Base-by-base conservation (phyloP, 352 stramenopile species). In the Phytopythium delawarense region DNA sequence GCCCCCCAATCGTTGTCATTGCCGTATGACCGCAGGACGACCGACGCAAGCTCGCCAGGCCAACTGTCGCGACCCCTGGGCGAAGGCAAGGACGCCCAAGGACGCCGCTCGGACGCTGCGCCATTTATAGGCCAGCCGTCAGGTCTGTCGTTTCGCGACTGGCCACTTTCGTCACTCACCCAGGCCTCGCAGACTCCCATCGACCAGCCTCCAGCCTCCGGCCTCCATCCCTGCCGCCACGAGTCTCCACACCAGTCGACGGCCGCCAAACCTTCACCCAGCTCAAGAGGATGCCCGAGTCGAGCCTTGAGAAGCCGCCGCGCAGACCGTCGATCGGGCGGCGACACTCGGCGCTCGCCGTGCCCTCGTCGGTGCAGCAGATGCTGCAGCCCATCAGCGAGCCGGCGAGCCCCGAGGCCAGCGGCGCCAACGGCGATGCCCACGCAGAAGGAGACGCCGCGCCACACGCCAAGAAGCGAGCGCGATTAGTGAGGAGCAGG, bases 311-410 rank as follows among this genome's bases (percentile, higher is more conserved):
- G 44, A 28, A 13, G 42, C 18, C 23, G 44, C n/a, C 8, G n/a
- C 42, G 42, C 42, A 11, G 18, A 2, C 18, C 42, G 8, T 20
- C 48, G 34, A 15, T 55, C 5, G 49, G 49, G 5, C 51, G 51
- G 6, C 51, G 51, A 2, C 51, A 57, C 51, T 57, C 51, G n/a
- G 42, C 51, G 34, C 30, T 44, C 32, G 51, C 25, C 12, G 28
- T 25, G 0, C 15, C 51, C 15, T 54, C 48, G 32, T n/a, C 16
- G 30, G 32, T 16, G 42, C 42, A 28, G 50, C 32, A 42, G 12
- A 25, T 9, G 30, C 51, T 57, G 18, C 51, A 57, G 30, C 28
- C 51, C 20, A 57, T 57, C 12, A 18, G 13, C 34, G 51, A 57
- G 20, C 51, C 51, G 7, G n/a, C 44, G 9, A 16, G n/a, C 7